Base-by-base conservation (phyloP, 768 basidiomycete species). In the Amanita exitialis region DNA sequence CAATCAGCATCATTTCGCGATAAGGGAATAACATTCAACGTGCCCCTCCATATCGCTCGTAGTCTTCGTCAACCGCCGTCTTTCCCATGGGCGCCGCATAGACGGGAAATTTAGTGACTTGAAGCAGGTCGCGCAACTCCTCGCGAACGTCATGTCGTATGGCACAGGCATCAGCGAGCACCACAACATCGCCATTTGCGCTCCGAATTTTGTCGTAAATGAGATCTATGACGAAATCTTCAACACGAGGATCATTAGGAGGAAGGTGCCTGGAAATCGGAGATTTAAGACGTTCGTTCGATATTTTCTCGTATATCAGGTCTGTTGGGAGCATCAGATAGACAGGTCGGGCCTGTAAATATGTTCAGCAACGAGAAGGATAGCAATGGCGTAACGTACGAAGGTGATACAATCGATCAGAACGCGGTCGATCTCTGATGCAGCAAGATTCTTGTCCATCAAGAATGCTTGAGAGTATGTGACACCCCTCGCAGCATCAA, bases 321-420 rank as follows among this genome's bases (percentile, higher is more conserved):
- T 97, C 87, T 5, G 84, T 93, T 0, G 91, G 94, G 9, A 97
- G 71, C 32, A 83, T 78, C 36, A 98, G 66, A 61, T 98, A 98
- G 28, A 87, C 89, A 0, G 94, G 94, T 16, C 90, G 82, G 25
- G 83, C 86, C 78, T 89, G 56, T 13, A 30, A 13, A 4, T 32
- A 16, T 20, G 12, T 27, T 51, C 12, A 37, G 30, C 4, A 35
- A 23, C 36, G 7, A 37, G 49, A 10, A 34, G 54, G 2, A 13
- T 36, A 15, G 38, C 28, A n/a, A 28, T 6, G 18, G 13, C 21
- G 28, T n/a, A 8, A 56, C 69, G 21, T 59, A 79, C 83, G 50
- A 60, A 66, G 15, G 75, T 76, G 34, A 87, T 76, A 54, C 84
- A 86, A 36, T 80, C 81, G 9, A 74, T 77, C 41, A 97, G 70